Evolutionary conservation across 1,284 basidiomycete genomes (phyloP), one percentile per base, ranked within the genome.

Genomic region (Thecaphora frezii): DNA sequence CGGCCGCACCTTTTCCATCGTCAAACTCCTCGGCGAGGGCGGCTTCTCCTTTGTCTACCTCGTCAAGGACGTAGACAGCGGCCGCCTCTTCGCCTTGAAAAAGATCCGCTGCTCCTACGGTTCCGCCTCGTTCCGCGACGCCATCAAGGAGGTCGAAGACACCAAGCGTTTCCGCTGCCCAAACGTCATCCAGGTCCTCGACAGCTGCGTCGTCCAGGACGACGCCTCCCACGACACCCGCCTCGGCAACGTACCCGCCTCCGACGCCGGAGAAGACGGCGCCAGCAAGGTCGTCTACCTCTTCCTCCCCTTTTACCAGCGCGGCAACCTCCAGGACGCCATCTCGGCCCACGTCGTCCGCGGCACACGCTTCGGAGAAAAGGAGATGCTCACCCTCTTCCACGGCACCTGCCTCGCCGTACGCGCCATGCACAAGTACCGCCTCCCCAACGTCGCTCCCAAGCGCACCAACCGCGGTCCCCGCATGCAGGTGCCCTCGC

Each of bases 401-500:
- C 89, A 88, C 67, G 94, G 93, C 8, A 91, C 93, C 13, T 97
- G 94, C 80, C 86, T 90, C 66, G 94, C 90, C 48, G 86, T 98
- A 8, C 86, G 89, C 46, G 91, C 92, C 4, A 92, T 99, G 90
- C 94, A 99, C 79, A 86, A 61, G 26, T 78, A 78, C 39, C 62
- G 64, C 4, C 50, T 74, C 22, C 69, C 74, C 0, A 53, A 69
- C 23, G 64, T 69, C 18, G 54, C 49, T 3, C 45, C 52, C 7
- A 58, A 57, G 3, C 51, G 52, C 38, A 18, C 36, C 37, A 51
- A 33, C 8, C 18, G 50, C 3, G 39, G n/a, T n/a, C n/a, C n/a
- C n/a, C n/a, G n/a, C n/a, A n/a, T n/a, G n/a, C n/a, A n/a, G n/a
- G n/a, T n/a, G n/a, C n/a, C 44, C 2, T 41, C 58, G 33, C 49